These are phyloP conservation scores for Cladochytrium replicatum DNA, from an alignment of 192 early-diverging fungal species.

Conservation along the genomic window DNA sequence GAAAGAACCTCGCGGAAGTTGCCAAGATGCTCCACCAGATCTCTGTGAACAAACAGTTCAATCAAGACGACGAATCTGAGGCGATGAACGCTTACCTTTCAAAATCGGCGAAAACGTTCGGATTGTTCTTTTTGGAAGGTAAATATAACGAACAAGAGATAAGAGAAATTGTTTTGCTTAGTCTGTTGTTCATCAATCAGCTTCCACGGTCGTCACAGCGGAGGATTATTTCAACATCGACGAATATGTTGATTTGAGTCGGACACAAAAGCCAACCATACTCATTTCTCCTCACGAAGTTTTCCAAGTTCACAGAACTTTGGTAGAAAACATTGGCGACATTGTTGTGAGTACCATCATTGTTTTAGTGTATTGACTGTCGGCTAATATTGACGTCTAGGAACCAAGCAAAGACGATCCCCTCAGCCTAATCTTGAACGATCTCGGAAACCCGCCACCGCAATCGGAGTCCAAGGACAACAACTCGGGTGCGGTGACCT, in stretches of 20 bases:
- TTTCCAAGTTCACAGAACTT: conserved; percentile 73
- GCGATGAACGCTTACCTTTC: conserved; percentile 76
- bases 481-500: conserved; percentile 36
- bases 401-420: conserved; percentile 32
- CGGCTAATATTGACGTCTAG: neutral
- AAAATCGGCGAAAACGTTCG: conserved; percentile 67
- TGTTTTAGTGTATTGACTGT: conserved; percentile 4
- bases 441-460: conserved; percentile 31
- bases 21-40: conserved; percentile 94
- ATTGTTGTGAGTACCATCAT: no score
- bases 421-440: conserved; percentile 29
- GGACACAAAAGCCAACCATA: conserved; percentile 71
- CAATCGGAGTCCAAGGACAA: conserved; percentile 8
- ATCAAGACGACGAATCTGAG: conserved; percentile 53
- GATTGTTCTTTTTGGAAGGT: conserved; percentile 77
- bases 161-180: no score
- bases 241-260: conserved; percentile 66
- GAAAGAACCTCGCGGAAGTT: conserved; percentile 93
- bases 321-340: conserved; percentile 70
- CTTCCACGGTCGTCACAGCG: conserved; percentile 74
- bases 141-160: conserved; percentile 6
- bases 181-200: conserved; percentile 23
- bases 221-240: conserved; percentile 88
- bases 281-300: conserved; percentile 89
- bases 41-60: conserved; percentile 72